A percentile compares a stretch with the other conserved stretches of the same genome.
phyloP scores from a whole-genome alignment of 1,284 basidiomycete species.

The Sporisorium iseilematis-ciliati region DNA sequence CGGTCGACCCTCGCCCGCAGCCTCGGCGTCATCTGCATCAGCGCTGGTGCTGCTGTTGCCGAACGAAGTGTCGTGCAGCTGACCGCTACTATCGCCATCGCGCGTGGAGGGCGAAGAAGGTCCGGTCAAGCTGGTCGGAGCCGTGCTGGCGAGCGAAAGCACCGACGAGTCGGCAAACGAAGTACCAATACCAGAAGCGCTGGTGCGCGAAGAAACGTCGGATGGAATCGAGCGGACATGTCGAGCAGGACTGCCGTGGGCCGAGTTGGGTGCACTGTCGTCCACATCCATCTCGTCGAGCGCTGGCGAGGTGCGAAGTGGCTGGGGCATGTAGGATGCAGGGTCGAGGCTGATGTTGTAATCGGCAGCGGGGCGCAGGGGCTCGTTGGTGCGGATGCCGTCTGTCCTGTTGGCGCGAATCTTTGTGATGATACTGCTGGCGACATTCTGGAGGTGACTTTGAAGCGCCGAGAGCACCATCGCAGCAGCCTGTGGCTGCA shows the following conservation, averaged over 20 bases:
- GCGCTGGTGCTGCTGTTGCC: constrained; percentile 38
- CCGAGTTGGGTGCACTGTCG: constrained; percentile 33
- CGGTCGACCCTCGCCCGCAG: background rate
- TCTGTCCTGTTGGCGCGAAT: constrained; percentile 60
- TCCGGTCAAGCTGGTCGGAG: constrained; percentile 50
- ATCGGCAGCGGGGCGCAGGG: constrained; percentile 35
- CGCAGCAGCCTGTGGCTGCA: constrained; percentile 68
- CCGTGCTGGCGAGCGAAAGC: constrained; percentile 60
- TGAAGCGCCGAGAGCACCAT: constrained; percentile 68
- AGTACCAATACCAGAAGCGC: constrained; percentile 39
- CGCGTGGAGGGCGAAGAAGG: constrained; percentile 42
- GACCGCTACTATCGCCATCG: constrained; percentile 41
- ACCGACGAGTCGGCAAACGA: constrained; percentile 56
- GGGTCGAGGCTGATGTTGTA: constrained; percentile 31
- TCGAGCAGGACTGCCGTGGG: constrained; percentile 35
- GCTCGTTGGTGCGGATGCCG: constrained; percentile 53
- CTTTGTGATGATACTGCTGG: constrained; percentile 60
- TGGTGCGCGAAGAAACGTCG: constrained; percentile 51
- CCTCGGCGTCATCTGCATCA: constrained; percentile 23
- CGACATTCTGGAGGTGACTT: constrained; percentile 65
- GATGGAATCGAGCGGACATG: constrained; percentile 41
- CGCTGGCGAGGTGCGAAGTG: constrained; percentile 20
- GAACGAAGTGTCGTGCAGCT: constrained; percentile 45
- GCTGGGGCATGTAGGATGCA: constrained; percentile 20
- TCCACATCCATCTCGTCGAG: constrained; percentile 43